Evolutionary conservation across 2,329 filamentous ascomycete genomes (phyloP).

Genomic region (Scedosporium aurantiacum): DNA sequence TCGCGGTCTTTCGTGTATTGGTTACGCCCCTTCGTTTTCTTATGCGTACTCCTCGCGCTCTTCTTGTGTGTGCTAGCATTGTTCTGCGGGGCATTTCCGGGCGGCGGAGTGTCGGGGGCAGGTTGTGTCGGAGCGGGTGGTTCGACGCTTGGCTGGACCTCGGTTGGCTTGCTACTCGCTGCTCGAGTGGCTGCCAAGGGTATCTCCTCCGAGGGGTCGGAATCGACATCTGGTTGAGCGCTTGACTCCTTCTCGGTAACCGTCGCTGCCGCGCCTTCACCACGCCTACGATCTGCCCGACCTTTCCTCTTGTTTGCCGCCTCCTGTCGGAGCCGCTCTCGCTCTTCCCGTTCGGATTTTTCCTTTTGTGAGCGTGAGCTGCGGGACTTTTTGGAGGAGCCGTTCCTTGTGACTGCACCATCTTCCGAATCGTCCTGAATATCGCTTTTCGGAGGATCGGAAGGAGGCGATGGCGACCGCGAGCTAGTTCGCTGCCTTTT

Average conservation of each 20-base stretch:
- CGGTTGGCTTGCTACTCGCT: slow-evolving; percentile 15
- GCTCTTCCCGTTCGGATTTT: slow-evolving; percentile 59
- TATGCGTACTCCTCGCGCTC: slow-evolving; percentile 41
- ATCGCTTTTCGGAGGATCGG: slow-evolving; percentile 35
- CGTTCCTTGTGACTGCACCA: slow-evolving; percentile 40
- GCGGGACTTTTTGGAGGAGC: slow-evolving; percentile 46
- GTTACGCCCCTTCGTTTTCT: slow-evolving; percentile 63
- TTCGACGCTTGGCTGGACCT: slow-evolving; percentile 20
- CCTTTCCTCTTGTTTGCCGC: slow-evolving; percentile 71
- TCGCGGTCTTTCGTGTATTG: slow-evolving; percentile 75
- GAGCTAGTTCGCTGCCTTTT: slow-evolving; percentile 82
- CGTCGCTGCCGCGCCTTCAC: slow-evolving; percentile 50
- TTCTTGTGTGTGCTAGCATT: slow-evolving; percentile 43
- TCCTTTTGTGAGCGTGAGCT: slow-evolving; percentile 50
- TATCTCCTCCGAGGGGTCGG: slow-evolving; percentile 59
- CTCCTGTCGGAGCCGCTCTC: slow-evolving; percentile 62
- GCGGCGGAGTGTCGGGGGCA: slow-evolving; percentile 35
- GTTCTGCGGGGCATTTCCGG: slow-evolving; percentile 25
- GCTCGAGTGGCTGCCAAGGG: slow-evolving; percentile 32
- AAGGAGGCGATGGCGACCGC: slow-evolving; percentile 52
- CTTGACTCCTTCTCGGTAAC: slow-evolving; percentile 18
- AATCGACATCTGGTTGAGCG: slow-evolving; percentile 43
- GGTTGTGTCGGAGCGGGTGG: slow-evolving; percentile 35
- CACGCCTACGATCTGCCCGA: slow-evolving; percentile 67
- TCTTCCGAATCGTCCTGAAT: slow-evolving; percentile 62